Conservation (phyloP, 2,329 filamentous ascomycete genomes). For the Aspergillus thermomutatus region DNA sequence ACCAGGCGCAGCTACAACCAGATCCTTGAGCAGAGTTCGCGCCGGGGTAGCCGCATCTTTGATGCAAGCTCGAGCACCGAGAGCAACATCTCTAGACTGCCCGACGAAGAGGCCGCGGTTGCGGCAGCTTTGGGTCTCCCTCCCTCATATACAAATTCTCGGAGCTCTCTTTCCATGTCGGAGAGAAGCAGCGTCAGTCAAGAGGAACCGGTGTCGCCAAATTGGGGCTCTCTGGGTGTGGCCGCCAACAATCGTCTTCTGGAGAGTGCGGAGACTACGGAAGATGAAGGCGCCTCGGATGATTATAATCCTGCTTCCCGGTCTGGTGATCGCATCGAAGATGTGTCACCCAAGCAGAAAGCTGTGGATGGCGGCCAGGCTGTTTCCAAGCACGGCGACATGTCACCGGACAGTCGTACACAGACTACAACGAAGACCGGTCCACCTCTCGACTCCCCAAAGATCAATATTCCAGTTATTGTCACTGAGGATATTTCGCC, state of each 20-base stretch:
- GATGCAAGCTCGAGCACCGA: conserved; percentile 47
- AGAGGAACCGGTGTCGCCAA: conserved; percentile 23
- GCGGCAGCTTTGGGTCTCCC: conserved; percentile 48
- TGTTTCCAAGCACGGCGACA: not conserved
- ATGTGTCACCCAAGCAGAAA: not conserved
- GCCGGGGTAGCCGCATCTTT: conserved; percentile 50
- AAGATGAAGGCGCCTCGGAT: conserved; percentile 18
- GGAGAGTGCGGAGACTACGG: conserved; percentile 24
- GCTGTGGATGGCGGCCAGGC: not conserved
- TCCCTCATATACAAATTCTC: conserved; percentile 27
- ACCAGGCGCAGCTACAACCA: conserved; percentile 71
- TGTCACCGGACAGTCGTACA: not conserved
- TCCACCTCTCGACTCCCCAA: not conserved
- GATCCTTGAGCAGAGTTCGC: conserved; percentile 66
- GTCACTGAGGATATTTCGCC: conserved; percentile 12
- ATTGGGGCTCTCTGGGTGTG: conserved; percentile 21
- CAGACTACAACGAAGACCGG: not conserved
- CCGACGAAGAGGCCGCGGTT: conserved; percentile 50
- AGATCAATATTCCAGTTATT: conserved; percentile 16
- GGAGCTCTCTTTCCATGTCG: conserved; percentile 34
- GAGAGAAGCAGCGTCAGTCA: conserved; percentile 33
- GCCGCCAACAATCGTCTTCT: conserved; percentile 22
- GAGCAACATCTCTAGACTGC: conserved; percentile 43
- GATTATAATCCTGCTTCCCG: conserved; percentile 5
- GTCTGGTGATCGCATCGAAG: not conserved